phyloP scores from a whole-genome alignment of 2,329 filamentous ascomycete genomes.

The Intubia oerlemansii region DNA sequence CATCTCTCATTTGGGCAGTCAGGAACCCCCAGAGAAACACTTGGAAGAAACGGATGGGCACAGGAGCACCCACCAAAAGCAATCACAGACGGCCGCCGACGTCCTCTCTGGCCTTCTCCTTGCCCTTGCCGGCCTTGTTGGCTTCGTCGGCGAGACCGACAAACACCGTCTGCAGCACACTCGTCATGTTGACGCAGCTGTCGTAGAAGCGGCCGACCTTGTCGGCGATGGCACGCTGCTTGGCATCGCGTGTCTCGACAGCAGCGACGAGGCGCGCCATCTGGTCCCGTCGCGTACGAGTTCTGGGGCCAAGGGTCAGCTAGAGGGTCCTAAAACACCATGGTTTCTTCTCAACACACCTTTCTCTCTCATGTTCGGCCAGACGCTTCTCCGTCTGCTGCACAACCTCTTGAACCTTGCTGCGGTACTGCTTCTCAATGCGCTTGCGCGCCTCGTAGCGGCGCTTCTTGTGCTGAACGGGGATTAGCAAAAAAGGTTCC shows the following conservation, averaged over 20 bases:
- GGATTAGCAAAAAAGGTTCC: background rate
- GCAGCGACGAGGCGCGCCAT: slow-evolving; percentile 8
- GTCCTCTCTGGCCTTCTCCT: background rate
- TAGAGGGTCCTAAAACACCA: background rate
- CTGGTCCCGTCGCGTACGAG: slow-evolving; percentile 5
- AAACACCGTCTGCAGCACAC: slow-evolving; percentile 8
- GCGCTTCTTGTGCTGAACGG: slow-evolving; percentile 7
- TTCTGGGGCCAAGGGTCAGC: no score
- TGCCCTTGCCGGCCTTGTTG: background rate
- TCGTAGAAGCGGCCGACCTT: slow-evolving; percentile 8
- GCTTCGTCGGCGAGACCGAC: slow-evolving; percentile 8
- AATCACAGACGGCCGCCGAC: no score
- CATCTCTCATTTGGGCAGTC: no score
- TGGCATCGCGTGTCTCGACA: slow-evolving; percentile 7
- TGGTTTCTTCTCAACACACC: background rate
- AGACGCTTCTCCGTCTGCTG: slow-evolving; percentile 6
- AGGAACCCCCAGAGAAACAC: no score
- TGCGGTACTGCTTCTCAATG: slow-evolving; percentile 8
- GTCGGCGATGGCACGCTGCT: slow-evolving; percentile 8
- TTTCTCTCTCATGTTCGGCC: slow-evolving; percentile 4
- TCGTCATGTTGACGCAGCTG: slow-evolving; percentile 6
- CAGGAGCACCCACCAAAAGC: no score
- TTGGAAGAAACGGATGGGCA: no score
- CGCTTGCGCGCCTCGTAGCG: slow-evolving; percentile 6
- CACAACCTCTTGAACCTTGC: slow-evolving; percentile 8